Conservation (phyloP, 2,329 filamentous ascomycete species). For the Hypoxylon sp. region DNA sequence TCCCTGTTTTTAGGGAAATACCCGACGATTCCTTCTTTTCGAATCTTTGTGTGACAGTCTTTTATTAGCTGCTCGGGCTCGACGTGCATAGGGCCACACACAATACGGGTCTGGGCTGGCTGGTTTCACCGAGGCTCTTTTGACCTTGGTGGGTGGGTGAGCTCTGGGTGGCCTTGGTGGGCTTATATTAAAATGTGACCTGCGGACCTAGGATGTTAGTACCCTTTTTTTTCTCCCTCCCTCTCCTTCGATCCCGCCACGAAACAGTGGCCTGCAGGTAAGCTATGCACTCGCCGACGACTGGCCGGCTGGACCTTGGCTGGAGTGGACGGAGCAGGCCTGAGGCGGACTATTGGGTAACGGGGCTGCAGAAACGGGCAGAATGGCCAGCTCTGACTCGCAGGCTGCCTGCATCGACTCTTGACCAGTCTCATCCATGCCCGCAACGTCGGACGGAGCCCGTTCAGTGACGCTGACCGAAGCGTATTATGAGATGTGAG, state of each 20-base stretch:
- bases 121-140: constrained; percentile 39
- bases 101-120: too few species aligned
- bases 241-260: constrained; percentile 27
- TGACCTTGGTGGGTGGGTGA: constrained; percentile 9
- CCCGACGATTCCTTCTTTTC: not conserved
- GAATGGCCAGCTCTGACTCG: constrained; percentile 39
- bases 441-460: constrained; percentile 22
- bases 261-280: constrained; percentile 33
- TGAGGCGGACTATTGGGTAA: constrained; percentile 13
- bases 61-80: constrained; percentile 10
- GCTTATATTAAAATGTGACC: constrained; percentile 26
- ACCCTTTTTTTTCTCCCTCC: too few species aligned
- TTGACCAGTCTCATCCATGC: constrained; percentile 34
- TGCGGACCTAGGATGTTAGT: constrained; percentile 19
- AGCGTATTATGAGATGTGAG: constrained; percentile 14
- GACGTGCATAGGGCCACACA: constrained; percentile 29
- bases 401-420: constrained; percentile 35
- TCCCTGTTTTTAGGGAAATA: not conserved
- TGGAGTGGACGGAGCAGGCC: constrained; percentile 4
- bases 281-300: constrained; percentile 25
- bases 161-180: too few species aligned
- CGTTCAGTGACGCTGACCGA: constrained; percentile 32
- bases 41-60: constrained; percentile 2
- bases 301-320: constrained; percentile 8
- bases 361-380: constrained; percentile 28